A percentile compares a stretch with the other conserved stretches of the same genome.
These are phyloP conservation scores for Cordyceps farinosa DNA, from an alignment of 2,329 filamentous ascomycete genomes.

Conservation along the genomic window DNA sequence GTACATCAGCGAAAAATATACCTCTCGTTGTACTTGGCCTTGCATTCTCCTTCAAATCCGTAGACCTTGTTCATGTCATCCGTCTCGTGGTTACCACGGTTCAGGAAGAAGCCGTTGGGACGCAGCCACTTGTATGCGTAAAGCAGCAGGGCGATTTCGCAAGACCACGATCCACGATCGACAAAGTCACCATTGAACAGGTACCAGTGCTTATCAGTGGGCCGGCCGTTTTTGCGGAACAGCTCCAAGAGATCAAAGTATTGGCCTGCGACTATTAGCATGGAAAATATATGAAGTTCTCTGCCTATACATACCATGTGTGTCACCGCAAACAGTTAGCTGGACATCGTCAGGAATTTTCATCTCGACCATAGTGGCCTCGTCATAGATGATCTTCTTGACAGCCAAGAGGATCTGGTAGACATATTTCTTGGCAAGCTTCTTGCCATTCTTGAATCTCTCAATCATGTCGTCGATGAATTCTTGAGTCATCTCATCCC, in stretches of 20 bases:
- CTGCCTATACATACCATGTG: conserved; percentile 67
- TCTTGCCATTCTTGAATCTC: conserved; percentile 94
- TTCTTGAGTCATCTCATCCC: conserved; percentile 85
- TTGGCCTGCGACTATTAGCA: conserved; percentile 61
- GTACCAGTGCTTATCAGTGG: conserved; percentile 83
- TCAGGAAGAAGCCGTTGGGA: conserved; percentile 85
- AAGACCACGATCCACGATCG: conserved; percentile 95
- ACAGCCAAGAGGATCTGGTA: conserved; percentile 93
- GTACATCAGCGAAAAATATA: conserved; percentile 24
- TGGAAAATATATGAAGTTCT: neutral
- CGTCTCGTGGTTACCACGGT: conserved; percentile 97
- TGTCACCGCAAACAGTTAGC: conserved; percentile 95
- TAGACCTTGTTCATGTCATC: conserved; percentile 99
- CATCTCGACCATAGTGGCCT: conserved; percentile 96
- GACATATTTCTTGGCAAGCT: conserved; percentile 91
- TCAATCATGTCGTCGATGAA: conserved; percentile 98
- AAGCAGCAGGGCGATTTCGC: conserved; percentile 88
- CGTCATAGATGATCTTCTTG: conserved; percentile 83
- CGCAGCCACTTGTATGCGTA: conserved; percentile 97
- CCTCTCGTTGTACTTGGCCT: conserved; percentile 93
- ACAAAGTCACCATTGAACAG: conserved; percentile 99
- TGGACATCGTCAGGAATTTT: conserved; percentile 72
- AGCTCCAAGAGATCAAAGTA: conserved; percentile 97
- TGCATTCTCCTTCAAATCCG: conserved; percentile 97
- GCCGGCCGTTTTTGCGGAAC: conserved; percentile 85